Evolutionary conservation across 192 early-diverging fungal genomes (phyloP).

Genomic region (Coemansia sp.): DNA sequence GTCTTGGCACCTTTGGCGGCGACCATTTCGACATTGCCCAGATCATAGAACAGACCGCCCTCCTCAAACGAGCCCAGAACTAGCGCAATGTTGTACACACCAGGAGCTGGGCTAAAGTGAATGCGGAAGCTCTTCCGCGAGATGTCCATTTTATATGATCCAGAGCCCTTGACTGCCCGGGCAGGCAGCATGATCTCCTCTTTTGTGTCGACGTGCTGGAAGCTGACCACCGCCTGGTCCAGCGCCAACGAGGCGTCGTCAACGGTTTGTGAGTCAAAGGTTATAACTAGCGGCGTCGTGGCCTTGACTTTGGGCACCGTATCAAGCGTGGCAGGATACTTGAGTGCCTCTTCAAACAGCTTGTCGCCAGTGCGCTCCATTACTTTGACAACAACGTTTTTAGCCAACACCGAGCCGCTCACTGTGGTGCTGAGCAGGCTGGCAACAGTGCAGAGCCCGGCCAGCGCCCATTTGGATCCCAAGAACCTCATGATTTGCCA

Average conservation of each 20-base stretch:
- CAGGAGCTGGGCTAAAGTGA: conserved; percentile 19
- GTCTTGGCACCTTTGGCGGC: conserved; percentile 4
- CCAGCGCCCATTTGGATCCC: not conserved
- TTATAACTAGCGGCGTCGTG: conserved; percentile 30
- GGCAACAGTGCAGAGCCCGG: conserved; percentile 6
- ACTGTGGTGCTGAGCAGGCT: not conserved
- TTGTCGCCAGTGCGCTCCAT: conserved; percentile 51
- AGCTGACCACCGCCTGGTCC: conserved; percentile 45
- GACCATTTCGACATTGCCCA: conserved; percentile 31
- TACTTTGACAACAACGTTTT: conserved; percentile 29
- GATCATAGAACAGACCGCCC: conserved; percentile 29
- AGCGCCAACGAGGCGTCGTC: conserved; percentile 9
- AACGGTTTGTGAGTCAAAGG: conserved; percentile 13
- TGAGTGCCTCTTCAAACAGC: conserved; percentile 27
- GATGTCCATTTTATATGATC: conserved; percentile 28
- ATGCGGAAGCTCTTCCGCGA: conserved; percentile 35
- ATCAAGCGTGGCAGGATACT: conserved; percentile 13
- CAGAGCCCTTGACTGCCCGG: conserved; percentile 9
- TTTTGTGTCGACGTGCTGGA: conserved; percentile 27
- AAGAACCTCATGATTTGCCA: conserved; percentile 7
- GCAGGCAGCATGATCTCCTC: conserved; percentile 29
- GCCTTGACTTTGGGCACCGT: conserved; percentile 21
- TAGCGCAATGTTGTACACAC: conserved; percentile 28
- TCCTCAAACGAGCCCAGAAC: conserved; percentile 37
- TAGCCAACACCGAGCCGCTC: conserved; percentile 7